Base-by-base conservation (phyloP, 306 rosid species). In the Pterocarpus macrocarpus region DNA sequence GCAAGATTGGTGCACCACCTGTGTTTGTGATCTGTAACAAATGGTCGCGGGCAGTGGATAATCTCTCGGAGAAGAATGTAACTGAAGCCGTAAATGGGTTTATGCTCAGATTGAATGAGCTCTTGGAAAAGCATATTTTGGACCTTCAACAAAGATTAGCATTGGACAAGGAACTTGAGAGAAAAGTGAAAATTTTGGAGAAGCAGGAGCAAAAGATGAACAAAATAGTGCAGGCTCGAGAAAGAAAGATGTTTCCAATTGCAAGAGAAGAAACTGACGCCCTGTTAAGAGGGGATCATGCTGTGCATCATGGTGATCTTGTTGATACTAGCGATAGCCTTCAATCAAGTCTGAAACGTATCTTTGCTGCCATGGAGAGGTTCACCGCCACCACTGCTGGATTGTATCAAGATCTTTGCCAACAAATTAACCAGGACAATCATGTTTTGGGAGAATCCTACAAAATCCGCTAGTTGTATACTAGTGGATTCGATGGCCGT, bases 21-120 rank as follows among this genome's bases (percentile, higher is more conserved):
- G 86, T 91, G 57, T 89, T 87, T 61, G 94, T 91, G 68, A 78
- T 90, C 33, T 89, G 88, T 33, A 81, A 91, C 71, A 85, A 87
- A 57, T 95, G 98, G 97, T 91, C 94, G 5, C 77, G 66, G 9
- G 86, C 91, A 30, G 41, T 89, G 82, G 94, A 95, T 44, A 86
- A 76, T 69, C 64, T 91, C 59, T 88, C 91, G 0, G 95, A 87
- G 71, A 88, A 84, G 80, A 86, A 88, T 73, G 95, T 95, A 7
- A 71, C 49, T 15, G 92, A 78, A 80, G 90, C 93, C 28, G 82
- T 92, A 11, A 84, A 83, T 59, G 92, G 93, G 36, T 81, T 91
- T 14, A 74, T 89, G 8, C 38, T 49, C 5, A 30, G 63, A n/a
- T 4, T 95, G 35, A 90, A 90, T 50, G 67, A 64, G 47, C 61